These are phyloP conservation scores for Skeletonema marinoi DNA, from an alignment of 108 stramenopile genomes.

Conservation along the genomic window DNA sequence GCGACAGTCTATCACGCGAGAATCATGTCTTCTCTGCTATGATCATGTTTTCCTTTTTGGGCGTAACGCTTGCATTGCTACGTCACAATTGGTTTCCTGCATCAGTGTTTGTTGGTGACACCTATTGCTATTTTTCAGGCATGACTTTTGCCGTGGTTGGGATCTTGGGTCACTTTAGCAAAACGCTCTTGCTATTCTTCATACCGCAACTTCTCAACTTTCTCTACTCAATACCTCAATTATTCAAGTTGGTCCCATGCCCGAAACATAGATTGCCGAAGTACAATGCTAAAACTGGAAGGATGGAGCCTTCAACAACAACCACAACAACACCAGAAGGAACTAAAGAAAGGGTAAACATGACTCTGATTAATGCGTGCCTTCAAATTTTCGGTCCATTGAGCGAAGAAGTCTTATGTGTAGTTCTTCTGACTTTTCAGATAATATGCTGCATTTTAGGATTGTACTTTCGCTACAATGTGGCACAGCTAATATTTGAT, in stretches of 20 bases:
- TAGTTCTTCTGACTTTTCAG: slow-evolving; percentile 85
- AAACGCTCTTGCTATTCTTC: slow-evolving; percentile 96
- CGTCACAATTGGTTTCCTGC: slow-evolving; percentile 97
- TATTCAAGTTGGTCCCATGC: slow-evolving; percentile 94
- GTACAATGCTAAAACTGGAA: slow-evolving; percentile 76
- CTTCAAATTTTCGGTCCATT: slow-evolving; percentile 89
- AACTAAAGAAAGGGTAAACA: slow-evolving; percentile 68
- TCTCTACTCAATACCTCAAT: slow-evolving; percentile 92
- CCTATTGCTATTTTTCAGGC: slow-evolving; percentile 98
- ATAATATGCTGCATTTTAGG: slow-evolving; percentile 65
- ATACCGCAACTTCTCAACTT: slow-evolving; percentile 98
- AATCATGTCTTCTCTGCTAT: slow-evolving; percentile 89
- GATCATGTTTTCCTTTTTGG: slow-evolving; percentile 85
- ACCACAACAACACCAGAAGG: slow-evolving; percentile 10
- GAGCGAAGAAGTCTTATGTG: slow-evolving; percentile 84
- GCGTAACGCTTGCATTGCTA: slow-evolving; percentile 85
- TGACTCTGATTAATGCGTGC: slow-evolving; percentile 93
- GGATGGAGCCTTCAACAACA: slow-evolving; percentile 86
- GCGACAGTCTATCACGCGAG: slow-evolving; percentile 45
- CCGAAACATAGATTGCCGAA: slow-evolving; percentile 95
- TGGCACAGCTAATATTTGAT: slow-evolving; percentile 77
- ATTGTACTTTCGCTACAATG: slow-evolving; percentile 71
- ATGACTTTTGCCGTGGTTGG: slow-evolving; percentile 98
- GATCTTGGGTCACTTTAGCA: slow-evolving; percentile 96
- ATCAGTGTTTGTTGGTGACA: slow-evolving; percentile 97